Base-by-base conservation (phyloP, 805 yeast genomes). In the Candida succiphila region DNA sequence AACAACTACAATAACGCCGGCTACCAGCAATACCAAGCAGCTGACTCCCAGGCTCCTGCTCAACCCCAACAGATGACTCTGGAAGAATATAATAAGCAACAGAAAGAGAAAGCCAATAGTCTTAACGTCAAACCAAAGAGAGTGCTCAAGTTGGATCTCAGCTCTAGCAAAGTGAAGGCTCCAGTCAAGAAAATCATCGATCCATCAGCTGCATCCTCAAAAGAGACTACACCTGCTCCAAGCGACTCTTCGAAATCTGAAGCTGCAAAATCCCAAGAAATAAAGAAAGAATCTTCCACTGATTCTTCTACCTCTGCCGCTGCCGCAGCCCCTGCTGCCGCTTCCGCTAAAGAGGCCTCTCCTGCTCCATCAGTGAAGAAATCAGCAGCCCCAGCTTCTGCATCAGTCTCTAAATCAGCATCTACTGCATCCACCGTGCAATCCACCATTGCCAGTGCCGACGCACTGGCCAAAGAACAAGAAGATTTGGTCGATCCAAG, bases 401-500 rank as follows among this genome's bases (percentile, higher is more conserved):
- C 41, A 29, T 42, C 38, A n/a, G 34, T 44, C n/a, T 23, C 43
- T 13, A 27, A 40, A 27, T 35, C 39, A 2, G 34, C 44, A 27
- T 32, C 37, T 2, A 37, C 47, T 17, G 42, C 47, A n/a, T 25
- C 37, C n/a, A 33, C 22, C 10, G 31, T 37, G n/a, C 21, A 32
- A 14, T n/a, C 56, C 9, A 40, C 46, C 13, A 48, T 46, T 23
- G 47, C 55, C 10, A 41, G 40, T 30, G 65, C 73, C n/a, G 85
- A 74, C 38, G 65, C 72, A 6, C 45, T 77, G 23, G 62, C 61
- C 44, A 75, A 71, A 44, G 85, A 78, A 51, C 86, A 77, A 58
- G 94, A 82, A 53, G 89, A 82, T 25, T 75, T 72, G 49, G 69
- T 88, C 37, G 96, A 89, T 56, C 83, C 83, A 51, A 92, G 80